Base-by-base conservation (phyloP, 202 grass and related monocot species). In the Eragrostis tef region DNA sequence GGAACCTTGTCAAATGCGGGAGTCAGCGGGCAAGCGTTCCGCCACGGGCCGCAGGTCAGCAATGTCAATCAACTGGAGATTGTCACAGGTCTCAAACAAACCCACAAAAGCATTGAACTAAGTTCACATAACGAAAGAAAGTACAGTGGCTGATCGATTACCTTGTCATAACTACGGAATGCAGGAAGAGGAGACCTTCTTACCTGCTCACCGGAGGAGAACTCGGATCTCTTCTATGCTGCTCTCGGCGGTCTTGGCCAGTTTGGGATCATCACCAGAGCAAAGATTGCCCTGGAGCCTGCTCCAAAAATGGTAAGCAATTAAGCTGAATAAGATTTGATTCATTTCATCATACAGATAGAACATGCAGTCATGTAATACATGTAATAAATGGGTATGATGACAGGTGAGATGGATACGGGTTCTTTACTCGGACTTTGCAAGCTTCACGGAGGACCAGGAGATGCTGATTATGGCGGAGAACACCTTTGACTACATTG, bases 1-100 rank as follows among this genome's bases (percentile, higher is more conserved):
- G 96, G 96, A 27, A 99, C 96, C 7, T 83, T 99, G 74, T 99
- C 96, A 56, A 99, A 96, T 81, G 96, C 96, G 0, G 96, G 96
- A 46, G 85, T 99, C 88, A 99, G 96, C 60, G 96, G 96, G 6
- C 96, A 99, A 83, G 85, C 93, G 64, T 99, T 99, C 83, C 85
- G 83, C 82, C 90, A 99, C 39, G 96, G 96, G 49, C 96, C 96
- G 51, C 96, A 99, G 87, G 86, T 93, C 84, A 99, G 90, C 90
- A 99, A 99, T 90, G 92, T 99, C 83, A 84, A 91, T 85, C 90
- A 92, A 70, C 85, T 99, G 52, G 87, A 96, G 83, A 87, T 99
- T 58, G 87, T 99, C 75, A 99, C 96, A 83, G 96, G 96, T 99
- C 79, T 80, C 75, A 17, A 45, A 85, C 86, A 63, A 82, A 82